Evolutionary conservation across 257 asterid species (phyloP), one percentile per base, ranked within the genome.

Genomic region (Echites panduratus): DNA sequence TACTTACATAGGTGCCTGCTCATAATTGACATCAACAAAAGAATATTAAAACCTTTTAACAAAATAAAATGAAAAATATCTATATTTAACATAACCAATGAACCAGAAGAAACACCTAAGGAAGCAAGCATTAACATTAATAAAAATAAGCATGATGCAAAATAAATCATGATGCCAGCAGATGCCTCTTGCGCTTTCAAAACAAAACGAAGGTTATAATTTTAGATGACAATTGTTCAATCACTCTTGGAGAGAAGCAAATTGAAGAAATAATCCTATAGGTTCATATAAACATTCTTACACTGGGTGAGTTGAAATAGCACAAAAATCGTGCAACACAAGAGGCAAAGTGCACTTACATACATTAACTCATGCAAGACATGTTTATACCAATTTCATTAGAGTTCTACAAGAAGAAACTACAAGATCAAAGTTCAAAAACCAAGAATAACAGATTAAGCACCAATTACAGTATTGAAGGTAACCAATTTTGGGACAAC

Each of bases 391-490:
- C 53, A 75, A 27, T 47, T 70, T 10, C 38, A 45, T 0, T 5
- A 22, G 53, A 47, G 47, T 27, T 48, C 70, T 44, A 17, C 24
- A 56, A 29, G 20, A 32, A 58, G 47, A 56, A 14, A 68, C 38
- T 14, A 11, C 14, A 64, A 64, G 38, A 13, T 59, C 45, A 10
- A 50, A 65, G 43, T 47, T 27, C 41, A 47, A 71, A 56, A 70
- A 26, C 22, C 74, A 63, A 71, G 45, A 70, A 19, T 27, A 68
- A 66, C 61, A 70, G 68, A 74, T 41, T 56, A 66, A 65, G 71
- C 67, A 58, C 44, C 56, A 63, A 59, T 52, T 41, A 72, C 70
- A 59, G 64, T 71, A 70, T 64, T 26, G 44, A 74, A 79, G 75
- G 29, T 45, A 75, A 63, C 61, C 48, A 75, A 59, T 43, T 61